Evolutionary conservation across 2,329 filamentous ascomycete genomes (phyloP), one percentile per base, ranked within the genome.

Genomic region (Tolypocladium amazonense): DNA sequence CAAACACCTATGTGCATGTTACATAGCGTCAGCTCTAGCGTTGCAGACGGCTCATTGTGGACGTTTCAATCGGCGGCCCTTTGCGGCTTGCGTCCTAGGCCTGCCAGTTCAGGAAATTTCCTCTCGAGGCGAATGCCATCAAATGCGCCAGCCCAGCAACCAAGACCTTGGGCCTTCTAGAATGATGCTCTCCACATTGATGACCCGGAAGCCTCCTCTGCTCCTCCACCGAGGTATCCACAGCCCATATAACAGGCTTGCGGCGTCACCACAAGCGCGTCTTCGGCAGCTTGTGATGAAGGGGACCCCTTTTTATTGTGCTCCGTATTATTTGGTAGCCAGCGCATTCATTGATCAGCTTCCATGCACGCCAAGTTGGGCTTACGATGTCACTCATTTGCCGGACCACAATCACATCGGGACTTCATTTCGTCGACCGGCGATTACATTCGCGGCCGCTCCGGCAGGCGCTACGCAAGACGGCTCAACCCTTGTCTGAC

Each of bases 121-220:
- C n/a, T n/a, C n/a, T n/a, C n/a, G n/a, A n/a, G n/a, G n/a, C n/a
- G n/a, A n/a, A n/a, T n/a, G n/a, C n/a, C n/a, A n/a, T n/a, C n/a
- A n/a, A 20, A 52, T 25, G 47, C 15, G 25, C 47, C 45, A 15
- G 45, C 45, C 45, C 23, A 14, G 47, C 47, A 20, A 38, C 47
- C 57, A 27, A 15, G 4, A 8, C 57, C 38, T n/a, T 38, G 58
- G 41, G 37, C 53, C 54, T 62, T 63, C 62, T 59, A 63, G 62
- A 63, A 63, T 64, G 53, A 62, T 60, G 53, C 33, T 37, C 52
- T 54, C 33, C 53, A 55, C 53, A 30, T 33, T 27, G 15, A 52
- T 27, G 47, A 20, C 27, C 47, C 15, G 47, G 23, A 52, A 30
- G 25, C 25, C 27, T 50, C 23, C 43, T 14, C 3, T 27, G 23